These are phyloP conservation scores for Colletotrichum shisoi DNA, from an alignment of 2,329 filamentous ascomycete species.

Conservation along the genomic window DNA sequence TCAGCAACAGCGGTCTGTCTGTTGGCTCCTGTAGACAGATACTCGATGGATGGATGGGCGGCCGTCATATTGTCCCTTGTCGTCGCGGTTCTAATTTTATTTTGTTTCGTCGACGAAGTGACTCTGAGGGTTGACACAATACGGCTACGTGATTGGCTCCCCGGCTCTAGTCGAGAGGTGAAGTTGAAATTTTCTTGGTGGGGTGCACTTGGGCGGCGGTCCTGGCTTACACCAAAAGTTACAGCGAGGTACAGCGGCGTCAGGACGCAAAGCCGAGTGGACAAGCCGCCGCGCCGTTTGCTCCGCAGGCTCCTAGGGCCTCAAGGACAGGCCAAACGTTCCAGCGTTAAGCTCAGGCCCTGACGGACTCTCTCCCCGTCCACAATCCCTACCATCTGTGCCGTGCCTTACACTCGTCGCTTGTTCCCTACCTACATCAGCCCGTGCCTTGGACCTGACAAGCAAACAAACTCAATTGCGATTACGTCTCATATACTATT, in stretches of 20 bases:
- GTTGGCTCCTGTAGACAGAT: slow-evolving; percentile 84
- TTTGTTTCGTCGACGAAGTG: slow-evolving; percentile 39
- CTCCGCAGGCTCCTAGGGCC: slow-evolving; percentile 22
- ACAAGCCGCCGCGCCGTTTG: slow-evolving; percentile 28
- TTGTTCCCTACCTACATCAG: slow-evolving; percentile 12
- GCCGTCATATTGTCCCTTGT: slow-evolving; percentile 41
- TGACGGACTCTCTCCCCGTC: neutral
- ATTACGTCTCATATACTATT: slow-evolving; percentile 35
- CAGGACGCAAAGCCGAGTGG: slow-evolving; percentile 17
- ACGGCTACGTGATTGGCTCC: slow-evolving; percentile 50
- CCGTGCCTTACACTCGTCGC: slow-evolving; percentile 6
- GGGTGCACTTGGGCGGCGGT: slow-evolving; percentile 3
- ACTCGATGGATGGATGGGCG: slow-evolving; percentile 52
- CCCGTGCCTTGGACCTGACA: slow-evolving; percentile 16
- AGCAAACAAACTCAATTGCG: slow-evolving; percentile 33
- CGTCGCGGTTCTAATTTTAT: neutral
- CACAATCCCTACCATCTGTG: slow-evolving; percentile 13
- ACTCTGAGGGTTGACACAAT: slow-evolving; percentile 49
- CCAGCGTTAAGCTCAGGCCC: slow-evolving; percentile 1
- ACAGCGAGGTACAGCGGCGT: slow-evolving; percentile 30
- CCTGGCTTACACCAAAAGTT: slow-evolving; percentile 35
- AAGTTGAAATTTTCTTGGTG: slow-evolving; percentile 40
- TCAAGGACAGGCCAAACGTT: neutral
- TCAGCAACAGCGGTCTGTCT: slow-evolving; percentile 88
- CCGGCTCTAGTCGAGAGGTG: slow-evolving; percentile 26